A percentile compares a stretch with the other conserved stretches of the same genome.
These are phyloP conservation scores for Pouteria glomerata DNA, from an alignment of 148 eudicot species.

Conservation along the genomic window DNA sequence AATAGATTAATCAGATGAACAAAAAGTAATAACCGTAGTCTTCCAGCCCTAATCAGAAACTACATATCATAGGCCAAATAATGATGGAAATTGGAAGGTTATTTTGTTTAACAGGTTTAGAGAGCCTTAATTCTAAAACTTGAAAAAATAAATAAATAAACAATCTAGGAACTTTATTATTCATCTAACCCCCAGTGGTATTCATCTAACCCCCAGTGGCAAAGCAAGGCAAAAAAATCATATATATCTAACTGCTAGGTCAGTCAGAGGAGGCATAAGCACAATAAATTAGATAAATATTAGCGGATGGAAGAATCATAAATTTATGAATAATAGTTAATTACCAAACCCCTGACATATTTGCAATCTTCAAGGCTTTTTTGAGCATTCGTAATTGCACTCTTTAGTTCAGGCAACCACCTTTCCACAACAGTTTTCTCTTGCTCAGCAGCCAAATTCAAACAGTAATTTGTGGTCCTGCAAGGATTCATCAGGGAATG, in stretches of 20 bases:
- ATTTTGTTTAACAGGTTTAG: not conserved
- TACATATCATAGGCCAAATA: too few relatives aligned
- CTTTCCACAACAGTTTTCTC: constrained; percentile 70
- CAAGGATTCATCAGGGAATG: constrained; percentile 20
- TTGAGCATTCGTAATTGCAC: constrained; percentile 60
- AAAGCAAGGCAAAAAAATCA: not conserved
- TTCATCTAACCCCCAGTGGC: too few relatives aligned
- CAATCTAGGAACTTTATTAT: not conserved
- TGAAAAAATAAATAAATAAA: too few relatives aligned
- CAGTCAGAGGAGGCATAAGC: not conserved
- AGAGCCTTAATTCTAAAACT: not conserved
- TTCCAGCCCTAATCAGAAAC: too few relatives aligned
- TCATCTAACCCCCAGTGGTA: not conserved
- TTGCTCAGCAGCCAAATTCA: constrained; percentile 87
- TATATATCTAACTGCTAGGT: not conserved
- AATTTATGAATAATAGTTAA: constrained; percentile 18
- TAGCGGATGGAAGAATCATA: not conserved
- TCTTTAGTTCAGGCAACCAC: constrained; percentile 85
- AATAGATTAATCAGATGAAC: not conserved
- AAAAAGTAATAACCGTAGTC: not conserved
- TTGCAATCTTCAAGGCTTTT: constrained; percentile 81
- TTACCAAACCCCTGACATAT: constrained; percentile 85
- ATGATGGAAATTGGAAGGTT: too few relatives aligned
- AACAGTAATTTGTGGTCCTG: constrained; percentile 87
- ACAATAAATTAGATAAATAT: not conserved